phyloP scores from a whole-genome alignment of 2,329 filamentous ascomycete genomes.

The Paecilomyces sp. region DNA sequence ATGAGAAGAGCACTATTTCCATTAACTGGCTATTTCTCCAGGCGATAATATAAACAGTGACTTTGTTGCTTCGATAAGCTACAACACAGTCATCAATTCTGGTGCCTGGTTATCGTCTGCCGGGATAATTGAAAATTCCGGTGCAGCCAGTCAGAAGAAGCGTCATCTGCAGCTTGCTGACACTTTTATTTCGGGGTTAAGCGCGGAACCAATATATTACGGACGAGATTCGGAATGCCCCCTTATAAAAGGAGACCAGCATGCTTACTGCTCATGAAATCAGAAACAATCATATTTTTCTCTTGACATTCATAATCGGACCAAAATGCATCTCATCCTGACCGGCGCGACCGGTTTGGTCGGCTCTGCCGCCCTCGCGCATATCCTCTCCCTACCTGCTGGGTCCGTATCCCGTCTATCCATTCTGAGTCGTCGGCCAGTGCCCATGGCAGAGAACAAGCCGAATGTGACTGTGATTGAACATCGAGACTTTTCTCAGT shows the following conservation, averaged over 20 bases:
- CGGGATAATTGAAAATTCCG: neutral
- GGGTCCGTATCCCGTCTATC: conserved; percentile 25
- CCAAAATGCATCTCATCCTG: conserved; percentile 44
- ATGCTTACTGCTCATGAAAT: neutral
- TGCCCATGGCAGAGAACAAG: conserved; percentile 51
- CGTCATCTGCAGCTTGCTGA: neutral
- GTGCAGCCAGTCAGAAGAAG: neutral
- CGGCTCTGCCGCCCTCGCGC: conserved; percentile 54
- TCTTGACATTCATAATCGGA: neutral
- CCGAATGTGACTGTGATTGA: conserved; percentile 56
- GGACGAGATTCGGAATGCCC: neutral
- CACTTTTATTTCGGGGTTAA: neutral
- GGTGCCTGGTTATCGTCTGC: neutral
- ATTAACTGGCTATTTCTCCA: too few relatives aligned
- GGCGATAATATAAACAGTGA: too few relatives aligned
- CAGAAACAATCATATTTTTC: neutral
- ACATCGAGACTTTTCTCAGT: conserved; percentile 59
- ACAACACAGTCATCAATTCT: neutral
- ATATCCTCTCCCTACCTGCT: conserved; percentile 47
- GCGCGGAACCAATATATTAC: neutral
- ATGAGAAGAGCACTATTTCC: neutral
- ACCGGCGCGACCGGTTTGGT: conserved; percentile 64
- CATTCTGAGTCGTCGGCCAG: conserved; percentile 59
- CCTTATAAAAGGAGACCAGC: neutral
- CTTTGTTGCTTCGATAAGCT: neutral